Evolutionary conservation across 805 yeast species (phyloP), one percentile per base, ranked within the genome.

Genomic region (Candida caryicola): DNA sequence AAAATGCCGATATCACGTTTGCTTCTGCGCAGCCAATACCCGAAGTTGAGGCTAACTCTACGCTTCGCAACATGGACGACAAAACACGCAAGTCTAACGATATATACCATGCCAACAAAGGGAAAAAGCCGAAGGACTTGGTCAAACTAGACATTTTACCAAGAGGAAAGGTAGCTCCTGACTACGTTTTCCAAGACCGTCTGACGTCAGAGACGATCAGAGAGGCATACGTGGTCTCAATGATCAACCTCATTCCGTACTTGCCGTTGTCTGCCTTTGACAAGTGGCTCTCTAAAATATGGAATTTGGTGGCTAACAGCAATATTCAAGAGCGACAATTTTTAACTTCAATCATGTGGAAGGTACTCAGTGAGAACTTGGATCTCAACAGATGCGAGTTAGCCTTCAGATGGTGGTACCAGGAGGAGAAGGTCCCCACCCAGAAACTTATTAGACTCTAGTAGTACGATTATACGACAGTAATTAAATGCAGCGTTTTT

Each of bases 351-450:
- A 55, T 56, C 31, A 50, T 79, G 33, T 81, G 86, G 83, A 70
- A 67, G 29, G 60, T 71, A 18, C 54, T 82, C 3, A 71, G 82
- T 33, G 82, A 77, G 46, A 80, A 76, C 41, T 62, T 76, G 38
- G 82, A 78, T 46, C 60, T 77, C 39, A 78, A 77, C 45, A 66
- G 82, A 45, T 73, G 79, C 4, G 74, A 71, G 30, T 38, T 76
- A 29, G 85, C 77, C 1, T 67, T 76, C 36, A 59, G 59, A 16
- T 81, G 86, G 85, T 81, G 86, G 86, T 81, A 79, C 52, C 71
- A 69, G 17, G 51, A 55, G 16, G 50, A 50, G 29, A 28, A 29
- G 14, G 40, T 42, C 5, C 44, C 44, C 9, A 21, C 25, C 13
- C 36, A 17, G 18, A 34, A 17, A 12, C 6, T 27, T 6, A 14